Conservation (phyloP, 2,329 filamentous ascomycete species). For the Clarireedia sp. region DNA sequence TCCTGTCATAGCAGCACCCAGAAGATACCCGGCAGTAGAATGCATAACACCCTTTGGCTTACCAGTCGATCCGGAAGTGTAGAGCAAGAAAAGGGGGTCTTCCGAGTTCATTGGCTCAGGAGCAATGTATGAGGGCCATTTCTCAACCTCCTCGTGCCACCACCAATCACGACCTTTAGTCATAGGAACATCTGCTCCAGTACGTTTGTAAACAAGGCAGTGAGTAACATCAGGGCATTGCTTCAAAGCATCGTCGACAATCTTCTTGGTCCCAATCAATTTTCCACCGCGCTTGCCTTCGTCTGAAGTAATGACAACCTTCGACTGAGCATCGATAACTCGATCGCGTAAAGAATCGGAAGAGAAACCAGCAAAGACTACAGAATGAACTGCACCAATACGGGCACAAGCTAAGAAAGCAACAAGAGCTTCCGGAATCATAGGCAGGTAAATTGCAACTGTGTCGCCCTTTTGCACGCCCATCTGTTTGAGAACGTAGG, state of each 20-base stretch:
- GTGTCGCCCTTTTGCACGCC: conserved; percentile 96
- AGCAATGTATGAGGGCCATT: conserved; percentile 87
- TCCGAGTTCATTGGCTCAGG: conserved; percentile 87
- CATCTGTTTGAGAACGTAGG: conserved; percentile 87
- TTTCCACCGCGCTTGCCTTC: conserved; percentile 98
- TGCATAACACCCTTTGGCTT: conserved; percentile 99
- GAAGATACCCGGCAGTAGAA: conserved; percentile 89
- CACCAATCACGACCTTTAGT: conserved; percentile 82
- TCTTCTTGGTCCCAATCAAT: conserved; percentile 96
- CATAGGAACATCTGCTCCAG: conserved; percentile 86
- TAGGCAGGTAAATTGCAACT: conserved; percentile 93
- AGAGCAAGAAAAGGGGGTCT: conserved; percentile 93
- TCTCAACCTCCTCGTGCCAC: conserved; percentile 99
- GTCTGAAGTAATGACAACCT: conserved; percentile 92
- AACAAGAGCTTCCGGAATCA: conserved; percentile 94
- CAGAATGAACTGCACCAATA: conserved; percentile 93
- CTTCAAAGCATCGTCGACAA: conserved; percentile 94
- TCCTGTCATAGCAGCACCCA: conserved; percentile 86
- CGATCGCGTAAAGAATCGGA: conserved; percentile 93
- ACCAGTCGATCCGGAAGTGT: conserved; percentile 94
- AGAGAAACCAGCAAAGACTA: conserved; percentile 96
- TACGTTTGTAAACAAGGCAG: conserved; percentile 90
- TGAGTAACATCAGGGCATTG: conserved; percentile 84
- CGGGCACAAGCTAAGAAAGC: conserved; percentile 85
- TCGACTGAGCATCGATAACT: conserved; percentile 82